phyloP scores from a whole-genome alignment of 495 filamentous ascomycete genomes.

The Lophium mytilinum region DNA sequence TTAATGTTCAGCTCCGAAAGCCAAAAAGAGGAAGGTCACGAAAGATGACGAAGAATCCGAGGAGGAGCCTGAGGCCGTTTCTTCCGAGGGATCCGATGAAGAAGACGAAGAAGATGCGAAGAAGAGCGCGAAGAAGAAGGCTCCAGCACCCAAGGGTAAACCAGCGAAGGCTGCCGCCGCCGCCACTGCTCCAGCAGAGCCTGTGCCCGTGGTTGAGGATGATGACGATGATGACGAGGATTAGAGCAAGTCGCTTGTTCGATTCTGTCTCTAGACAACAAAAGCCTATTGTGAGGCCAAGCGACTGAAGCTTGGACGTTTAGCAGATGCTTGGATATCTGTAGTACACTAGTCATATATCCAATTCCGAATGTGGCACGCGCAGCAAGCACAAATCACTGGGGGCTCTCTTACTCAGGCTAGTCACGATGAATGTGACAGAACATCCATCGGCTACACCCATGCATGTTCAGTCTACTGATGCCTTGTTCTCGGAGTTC shows the following conservation, averaged over 20 bases:
- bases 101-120: conserved; percentile 18
- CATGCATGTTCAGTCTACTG: no score
- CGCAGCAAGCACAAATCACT: no score
- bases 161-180: conserved; percentile 18
- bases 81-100: conserved; percentile 11
- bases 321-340: no score
- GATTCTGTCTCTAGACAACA: no score
- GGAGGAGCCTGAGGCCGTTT: conserved; percentile 15
- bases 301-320: no score
- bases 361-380: no score
- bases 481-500: no score
- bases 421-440: no score
- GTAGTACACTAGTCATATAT: no score
- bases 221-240: conserved; percentile 25
- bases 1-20: neutral
- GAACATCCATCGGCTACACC: no score
- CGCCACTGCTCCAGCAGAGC: conserved; percentile 9
- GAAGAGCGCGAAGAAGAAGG: conserved; percentile 20
- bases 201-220: conserved; percentile 25
- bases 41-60: conserved; percentile 19
- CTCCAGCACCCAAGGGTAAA: conserved; percentile 23
- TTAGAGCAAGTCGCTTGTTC: neutral
- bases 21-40: conserved; percentile 20
- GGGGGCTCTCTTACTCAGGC: no score
- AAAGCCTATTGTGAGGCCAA: no score